Evolutionary conservation across 495 filamentous ascomycete species (phyloP).

Genomic region (Talaromyces ruber): DNA sequence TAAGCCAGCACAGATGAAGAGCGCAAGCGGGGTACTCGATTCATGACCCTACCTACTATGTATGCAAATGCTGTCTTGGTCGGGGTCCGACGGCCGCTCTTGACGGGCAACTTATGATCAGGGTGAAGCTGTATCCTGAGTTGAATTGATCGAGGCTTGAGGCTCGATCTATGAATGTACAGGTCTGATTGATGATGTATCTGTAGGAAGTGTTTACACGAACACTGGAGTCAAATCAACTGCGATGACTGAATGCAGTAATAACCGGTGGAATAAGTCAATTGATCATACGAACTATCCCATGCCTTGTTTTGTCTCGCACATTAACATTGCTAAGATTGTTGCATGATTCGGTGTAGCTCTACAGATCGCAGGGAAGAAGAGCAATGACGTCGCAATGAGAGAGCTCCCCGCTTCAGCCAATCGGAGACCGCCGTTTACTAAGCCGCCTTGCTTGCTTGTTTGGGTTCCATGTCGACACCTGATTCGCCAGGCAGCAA

Average conservation of each 20-base stretch:
- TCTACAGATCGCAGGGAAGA: background rate
- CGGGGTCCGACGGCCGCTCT: background rate
- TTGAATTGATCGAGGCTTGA: background rate
- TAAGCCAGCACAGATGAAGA: background rate
- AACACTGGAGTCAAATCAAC: background rate
- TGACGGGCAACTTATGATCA: background rate
- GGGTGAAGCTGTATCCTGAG: background rate
- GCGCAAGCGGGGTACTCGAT: background rate
- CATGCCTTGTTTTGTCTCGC: background rate
- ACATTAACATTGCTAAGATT: no score
- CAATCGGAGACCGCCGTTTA: background rate
- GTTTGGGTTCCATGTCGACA: no score
- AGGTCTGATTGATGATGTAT: background rate
- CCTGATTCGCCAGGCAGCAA: background rate
- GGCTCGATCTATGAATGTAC: background rate
- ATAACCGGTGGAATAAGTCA: background rate
- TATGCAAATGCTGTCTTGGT: background rate
- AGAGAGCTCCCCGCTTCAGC: background rate
- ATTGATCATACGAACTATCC: no score
- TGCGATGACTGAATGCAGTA: background rate
- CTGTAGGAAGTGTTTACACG: background rate
- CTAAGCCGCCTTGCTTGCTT: background rate
- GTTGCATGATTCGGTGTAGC: no score
- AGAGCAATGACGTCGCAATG: background rate
- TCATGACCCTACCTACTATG: no score